phyloP scores from a whole-genome alignment of 2,329 filamentous ascomycete species.

The Fusarium nisikadoi region DNA sequence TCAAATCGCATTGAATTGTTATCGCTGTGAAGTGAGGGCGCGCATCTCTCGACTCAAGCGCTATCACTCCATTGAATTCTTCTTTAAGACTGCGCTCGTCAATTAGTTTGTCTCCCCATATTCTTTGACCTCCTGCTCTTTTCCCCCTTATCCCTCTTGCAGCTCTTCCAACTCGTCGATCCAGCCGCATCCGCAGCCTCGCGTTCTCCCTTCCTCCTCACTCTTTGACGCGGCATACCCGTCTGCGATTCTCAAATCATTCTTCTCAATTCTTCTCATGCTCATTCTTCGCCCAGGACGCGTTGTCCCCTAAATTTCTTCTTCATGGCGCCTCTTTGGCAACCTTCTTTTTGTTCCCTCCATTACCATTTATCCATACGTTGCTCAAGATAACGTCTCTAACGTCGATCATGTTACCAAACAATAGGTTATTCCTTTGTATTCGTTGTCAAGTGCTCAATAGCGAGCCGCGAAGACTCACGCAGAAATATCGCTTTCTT shows the following conservation, averaged over 20 bases:
- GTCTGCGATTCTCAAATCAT: slow-evolving; percentile 11
- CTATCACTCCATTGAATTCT: slow-evolving; percentile 27
- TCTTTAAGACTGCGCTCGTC: slow-evolving; percentile 44
- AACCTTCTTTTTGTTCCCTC: slow-evolving; percentile 39
- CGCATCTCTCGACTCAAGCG: slow-evolving; percentile 38
- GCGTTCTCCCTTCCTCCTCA: slow-evolving; percentile 35
- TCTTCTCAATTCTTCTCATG: slow-evolving; percentile 20
- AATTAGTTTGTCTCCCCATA: slow-evolving; percentile 50
- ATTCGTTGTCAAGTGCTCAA: slow-evolving; percentile 41
- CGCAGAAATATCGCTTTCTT: slow-evolving; percentile 14
- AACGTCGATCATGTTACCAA: slow-evolving; percentile 65
- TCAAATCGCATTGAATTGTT: slow-evolving; percentile 30
- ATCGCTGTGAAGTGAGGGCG: slow-evolving; percentile 39
- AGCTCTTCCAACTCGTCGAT: slow-evolving; percentile 35
- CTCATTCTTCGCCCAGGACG: slow-evolving; percentile 25
- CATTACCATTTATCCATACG: slow-evolving; percentile 38
- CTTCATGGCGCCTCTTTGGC: slow-evolving; percentile 45
- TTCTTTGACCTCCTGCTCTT: slow-evolving; percentile 40
- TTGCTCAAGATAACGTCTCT: slow-evolving; percentile 62
- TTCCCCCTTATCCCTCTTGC: slow-evolving; percentile 31
- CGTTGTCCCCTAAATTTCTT: slow-evolving; percentile 27
- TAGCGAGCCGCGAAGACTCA: neutral
- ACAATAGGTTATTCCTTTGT: slow-evolving; percentile 56
- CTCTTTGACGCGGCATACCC: slow-evolving; percentile 27
- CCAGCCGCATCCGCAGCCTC: slow-evolving; percentile 41